Conservation (phyloP, 495 filamentous ascomycete species). For the Aspergillus egyptiacus region DNA sequence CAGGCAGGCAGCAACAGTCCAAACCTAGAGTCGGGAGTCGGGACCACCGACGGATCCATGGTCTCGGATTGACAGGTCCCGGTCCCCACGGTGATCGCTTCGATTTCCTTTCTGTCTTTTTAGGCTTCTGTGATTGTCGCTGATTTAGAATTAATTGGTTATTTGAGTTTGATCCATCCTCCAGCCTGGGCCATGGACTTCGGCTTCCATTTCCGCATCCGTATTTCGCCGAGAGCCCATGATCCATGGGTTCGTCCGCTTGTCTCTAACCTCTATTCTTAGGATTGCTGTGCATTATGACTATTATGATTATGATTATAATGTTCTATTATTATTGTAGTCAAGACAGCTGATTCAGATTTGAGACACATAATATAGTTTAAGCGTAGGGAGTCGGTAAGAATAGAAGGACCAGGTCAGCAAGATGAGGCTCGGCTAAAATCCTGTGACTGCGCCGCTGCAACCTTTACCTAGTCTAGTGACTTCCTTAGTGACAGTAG, state of each 20-base stretch:
- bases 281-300: neutral
- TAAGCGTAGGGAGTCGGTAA: no score
- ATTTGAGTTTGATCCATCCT: no score
- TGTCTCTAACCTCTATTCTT: neutral
- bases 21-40: no score
- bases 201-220: neutral
- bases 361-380: neutral
- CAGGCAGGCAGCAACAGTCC: no score
- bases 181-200: neutral
- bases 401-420: no score
- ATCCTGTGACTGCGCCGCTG: neutral
- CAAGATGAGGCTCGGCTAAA: neutral
- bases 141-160: no score
- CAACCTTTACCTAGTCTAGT: neutral
- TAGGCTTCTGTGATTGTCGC: no score
- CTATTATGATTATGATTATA: neutral
- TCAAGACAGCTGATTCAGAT: slow-evolving; percentile 1
- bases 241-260: neutral
- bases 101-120: neutral
- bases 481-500: no score
- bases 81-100: neutral
- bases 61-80: no score
- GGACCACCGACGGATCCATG: no score
- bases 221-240: neutral
- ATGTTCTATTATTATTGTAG: neutral